These are phyloP conservation scores for Rhynchospora pubera DNA, from an alignment of 176 grass and related monocot species.

Conservation along the genomic window DNA sequence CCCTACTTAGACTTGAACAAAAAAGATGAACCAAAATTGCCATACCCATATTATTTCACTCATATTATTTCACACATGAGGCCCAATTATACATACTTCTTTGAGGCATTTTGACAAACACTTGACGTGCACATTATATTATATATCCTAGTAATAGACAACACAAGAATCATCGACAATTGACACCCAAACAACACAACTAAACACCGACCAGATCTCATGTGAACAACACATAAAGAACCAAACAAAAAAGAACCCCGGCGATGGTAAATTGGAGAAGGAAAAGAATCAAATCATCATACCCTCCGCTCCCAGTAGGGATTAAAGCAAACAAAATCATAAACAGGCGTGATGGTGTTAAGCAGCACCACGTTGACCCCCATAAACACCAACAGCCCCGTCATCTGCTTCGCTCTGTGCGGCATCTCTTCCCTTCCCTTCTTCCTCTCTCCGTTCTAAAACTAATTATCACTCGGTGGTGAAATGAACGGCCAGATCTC, in stretches of 20 bases:
- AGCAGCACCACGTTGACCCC: slow-evolving; percentile 68
- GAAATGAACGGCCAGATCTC: neutral
- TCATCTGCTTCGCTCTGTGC: slow-evolving; percentile 65
- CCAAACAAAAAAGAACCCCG: neutral
- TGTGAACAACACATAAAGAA: neutral
- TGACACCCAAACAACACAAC: neutral
- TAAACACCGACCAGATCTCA: neutral
- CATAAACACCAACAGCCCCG: slow-evolving; percentile 58
- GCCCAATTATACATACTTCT: neutral
- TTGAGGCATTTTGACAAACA: slow-evolving; percentile 34
- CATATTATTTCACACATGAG: neutral
- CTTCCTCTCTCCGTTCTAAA: neutral
- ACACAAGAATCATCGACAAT: neutral
- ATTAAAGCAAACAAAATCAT: slow-evolving; percentile 85
- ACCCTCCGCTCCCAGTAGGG: slow-evolving; percentile 92
- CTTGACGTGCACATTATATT: neutral
- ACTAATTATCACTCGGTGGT: too few species aligned
- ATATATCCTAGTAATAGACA: neutral
- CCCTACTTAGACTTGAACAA: too few species aligned
- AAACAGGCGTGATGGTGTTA: slow-evolving; percentile 68
- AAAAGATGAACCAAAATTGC: neutral
- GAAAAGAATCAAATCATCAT: neutral
- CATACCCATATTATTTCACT: neutral
- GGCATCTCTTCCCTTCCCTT: slow-evolving; percentile 34
- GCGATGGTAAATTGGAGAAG: neutral